Percentiles rank a stretch among this genome's conserved stretches.
phyloP scores from a whole-genome alignment of 2,329 filamentous ascomycete species.

The Coccinonectria pachysandricola region DNA sequence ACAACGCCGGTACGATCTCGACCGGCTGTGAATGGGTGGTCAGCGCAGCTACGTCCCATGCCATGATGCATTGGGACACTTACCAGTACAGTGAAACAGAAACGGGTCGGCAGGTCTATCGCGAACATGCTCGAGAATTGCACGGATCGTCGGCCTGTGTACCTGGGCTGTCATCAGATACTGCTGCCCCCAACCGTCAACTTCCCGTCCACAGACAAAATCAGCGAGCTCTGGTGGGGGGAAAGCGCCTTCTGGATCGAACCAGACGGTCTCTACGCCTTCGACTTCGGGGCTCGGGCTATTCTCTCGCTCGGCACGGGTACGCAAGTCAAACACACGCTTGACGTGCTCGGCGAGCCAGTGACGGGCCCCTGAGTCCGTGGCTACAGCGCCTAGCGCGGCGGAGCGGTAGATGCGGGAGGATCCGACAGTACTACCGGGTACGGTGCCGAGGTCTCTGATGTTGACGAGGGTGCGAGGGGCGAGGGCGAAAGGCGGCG shows the following conservation, averaged over 20 bases:
- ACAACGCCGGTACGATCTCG: constrained; percentile 45
- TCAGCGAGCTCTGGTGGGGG: constrained; percentile 26
- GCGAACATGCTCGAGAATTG: constrained; percentile 37
- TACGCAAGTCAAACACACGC: constrained; percentile 42
- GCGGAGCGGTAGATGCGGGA: constrained; percentile 38
- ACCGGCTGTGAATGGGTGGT: constrained; percentile 29
- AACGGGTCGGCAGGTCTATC: constrained; percentile 35
- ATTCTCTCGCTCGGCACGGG: constrained; percentile 29
- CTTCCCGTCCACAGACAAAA: constrained; percentile 36
- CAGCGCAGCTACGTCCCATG: not conserved
- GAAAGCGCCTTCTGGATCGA: constrained; percentile 24
- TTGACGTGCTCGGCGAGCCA: constrained; percentile 29
- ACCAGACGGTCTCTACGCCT: constrained; percentile 37
- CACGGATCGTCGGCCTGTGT: constrained; percentile 32
- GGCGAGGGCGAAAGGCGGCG: constrained; percentile 36
- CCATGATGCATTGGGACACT: constrained; percentile 8
- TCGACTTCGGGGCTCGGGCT: constrained; percentile 34
- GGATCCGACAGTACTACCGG: constrained; percentile 29
- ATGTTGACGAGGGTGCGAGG: constrained; percentile 41
- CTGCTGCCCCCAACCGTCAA: constrained; percentile 33
- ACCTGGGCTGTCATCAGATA: constrained; percentile 35
- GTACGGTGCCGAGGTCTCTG: constrained; percentile 38
- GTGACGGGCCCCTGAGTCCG: constrained; percentile 22
- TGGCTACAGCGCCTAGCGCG: constrained; percentile 24
- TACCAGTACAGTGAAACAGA: constrained; percentile 46